Evolutionary conservation across 2,329 filamentous ascomycete species (phyloP).

Genomic region (Ciborinia camelliae): DNA sequence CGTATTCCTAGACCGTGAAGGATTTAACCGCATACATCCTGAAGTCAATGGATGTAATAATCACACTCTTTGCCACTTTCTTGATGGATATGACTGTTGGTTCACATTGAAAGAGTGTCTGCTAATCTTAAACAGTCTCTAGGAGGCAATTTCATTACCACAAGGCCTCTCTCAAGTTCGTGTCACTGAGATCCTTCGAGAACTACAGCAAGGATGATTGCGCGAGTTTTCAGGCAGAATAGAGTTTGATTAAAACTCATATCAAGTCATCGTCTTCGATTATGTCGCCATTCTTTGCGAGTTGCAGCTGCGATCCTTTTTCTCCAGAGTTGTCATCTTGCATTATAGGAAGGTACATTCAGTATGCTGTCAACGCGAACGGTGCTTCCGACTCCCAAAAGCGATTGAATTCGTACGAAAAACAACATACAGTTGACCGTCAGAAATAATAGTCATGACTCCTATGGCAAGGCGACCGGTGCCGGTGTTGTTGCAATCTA

Average conservation of each 20-base stretch:
- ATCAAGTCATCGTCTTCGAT: conserved; percentile 38
- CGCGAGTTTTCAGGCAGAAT: conserved; percentile 10
- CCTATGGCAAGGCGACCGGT: conserved; percentile 29
- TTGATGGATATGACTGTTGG: conserved; percentile 25
- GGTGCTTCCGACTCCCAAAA: conserved; percentile 29
- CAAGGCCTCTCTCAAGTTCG: conserved; percentile 18
- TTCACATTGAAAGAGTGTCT: conserved; percentile 20
- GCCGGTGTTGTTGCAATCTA: conserved; percentile 4
- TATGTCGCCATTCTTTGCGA: conserved; percentile 42
- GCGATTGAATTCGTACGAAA: conserved; percentile 40
- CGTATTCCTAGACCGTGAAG: background rate
- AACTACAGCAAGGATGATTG: conserved; percentile 13
- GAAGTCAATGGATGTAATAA: background rate
- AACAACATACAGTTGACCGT: conserved; percentile 46
- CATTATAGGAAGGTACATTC: conserved; percentile 40
- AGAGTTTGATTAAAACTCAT: background rate
- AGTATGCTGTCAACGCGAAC: conserved; percentile 35
- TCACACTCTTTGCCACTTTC: background rate
- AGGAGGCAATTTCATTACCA: conserved; percentile 22
- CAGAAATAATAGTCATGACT: conserved; percentile 56
- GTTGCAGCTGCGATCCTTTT: conserved; percentile 31
- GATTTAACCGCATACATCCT: background rate
- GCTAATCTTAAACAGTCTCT: conserved; percentile 23
- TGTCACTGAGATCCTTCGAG: conserved; percentile 18
- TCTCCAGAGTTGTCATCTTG: conserved; percentile 40